These are phyloP conservation scores for Purshia tridentata DNA, from an alignment of 306 rosid species.

Conservation along the genomic window DNA sequence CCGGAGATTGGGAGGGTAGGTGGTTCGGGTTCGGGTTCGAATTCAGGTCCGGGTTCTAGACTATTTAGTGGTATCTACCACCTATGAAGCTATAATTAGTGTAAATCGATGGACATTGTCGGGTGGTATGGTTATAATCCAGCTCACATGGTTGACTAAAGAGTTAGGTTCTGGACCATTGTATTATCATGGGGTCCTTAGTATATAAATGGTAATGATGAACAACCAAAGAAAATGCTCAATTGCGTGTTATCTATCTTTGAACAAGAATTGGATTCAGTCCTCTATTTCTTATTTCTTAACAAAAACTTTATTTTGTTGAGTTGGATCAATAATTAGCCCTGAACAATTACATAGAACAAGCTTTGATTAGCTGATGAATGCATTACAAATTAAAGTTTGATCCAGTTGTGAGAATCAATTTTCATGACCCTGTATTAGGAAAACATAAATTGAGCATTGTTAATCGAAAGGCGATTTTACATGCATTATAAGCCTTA, in stretches of 20 bases:
- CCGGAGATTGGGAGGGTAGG: neutral
- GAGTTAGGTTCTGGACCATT: neutral
- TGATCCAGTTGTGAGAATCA: no score
- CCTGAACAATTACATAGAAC: no score
- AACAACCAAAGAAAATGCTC: neutral
- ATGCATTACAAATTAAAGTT: no score
- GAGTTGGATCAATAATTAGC: no score
- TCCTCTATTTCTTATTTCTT: neutral
- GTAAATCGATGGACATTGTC: neutral
- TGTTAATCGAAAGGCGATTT: no score
- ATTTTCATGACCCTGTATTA: no score
- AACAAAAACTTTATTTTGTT: neutral
- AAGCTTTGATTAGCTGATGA: no score
- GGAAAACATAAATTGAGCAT: no score
- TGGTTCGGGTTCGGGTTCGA: neutral
- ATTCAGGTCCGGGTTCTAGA: neutral
- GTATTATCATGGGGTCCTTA: neutral
- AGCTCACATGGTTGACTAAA: neutral
- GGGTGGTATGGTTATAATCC: constrained; percentile 1
- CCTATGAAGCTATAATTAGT: neutral
- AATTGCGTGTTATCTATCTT: constrained; percentile 1
- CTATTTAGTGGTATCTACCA: neutral
- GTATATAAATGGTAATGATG: neutral
- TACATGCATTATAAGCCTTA: no score
- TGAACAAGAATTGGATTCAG: neutral